Base-by-base conservation (phyloP, 768 basidiomycete species). In the Pleurotus cornucopiae region DNA sequence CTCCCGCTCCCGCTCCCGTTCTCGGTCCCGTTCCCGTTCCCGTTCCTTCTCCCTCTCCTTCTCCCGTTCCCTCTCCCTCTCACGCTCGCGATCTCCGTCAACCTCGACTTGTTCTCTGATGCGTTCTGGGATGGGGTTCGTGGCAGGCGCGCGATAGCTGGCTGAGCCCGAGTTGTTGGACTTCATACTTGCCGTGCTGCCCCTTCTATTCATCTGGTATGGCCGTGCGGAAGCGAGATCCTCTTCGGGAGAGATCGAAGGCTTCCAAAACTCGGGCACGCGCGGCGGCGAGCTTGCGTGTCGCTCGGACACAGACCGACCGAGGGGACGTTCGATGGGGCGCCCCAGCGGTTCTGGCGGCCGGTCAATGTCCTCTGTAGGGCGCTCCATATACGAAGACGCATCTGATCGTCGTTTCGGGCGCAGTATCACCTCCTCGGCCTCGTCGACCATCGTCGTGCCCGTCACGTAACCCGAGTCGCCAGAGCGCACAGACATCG, bases 201-300 rank as follows among this genome's bases (percentile, higher is more conserved):
- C 74, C 7, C 76, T 73, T 54, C 77, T 66, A 1, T 75, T 76
- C 21, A 81, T 67, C 11, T 69, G 66, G 56, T 72, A 73, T 3
- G 77, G 69, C 53, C 74, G 76, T 1, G 74, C 73, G 41, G 70
- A 63, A 11, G 72, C 63, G 0, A 67, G 66, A 38, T 79, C 80
- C 51, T 81, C 76, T 56, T 77, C 74, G 1, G 75, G 71, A 0
- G 77, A 71, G 16, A 76, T 71, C 0, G 74, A 64, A 2, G 81
- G 80, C 38, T 72, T 77, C 81, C 82, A 82, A 26, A 81, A 65
- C 56, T 80, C 77, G 12, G 75, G 78, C 1, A 67, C 64, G 61
- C 37, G 67, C 12, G 73, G 63, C 56, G 74, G 63, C 56, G 70
- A 62, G 49, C 66, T 65, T 11, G 71, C 62, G 62, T 67, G 57